phyloP scores from a whole-genome alignment of 2,329 filamentous ascomycete species.

The Diplocarpon mali region DNA sequence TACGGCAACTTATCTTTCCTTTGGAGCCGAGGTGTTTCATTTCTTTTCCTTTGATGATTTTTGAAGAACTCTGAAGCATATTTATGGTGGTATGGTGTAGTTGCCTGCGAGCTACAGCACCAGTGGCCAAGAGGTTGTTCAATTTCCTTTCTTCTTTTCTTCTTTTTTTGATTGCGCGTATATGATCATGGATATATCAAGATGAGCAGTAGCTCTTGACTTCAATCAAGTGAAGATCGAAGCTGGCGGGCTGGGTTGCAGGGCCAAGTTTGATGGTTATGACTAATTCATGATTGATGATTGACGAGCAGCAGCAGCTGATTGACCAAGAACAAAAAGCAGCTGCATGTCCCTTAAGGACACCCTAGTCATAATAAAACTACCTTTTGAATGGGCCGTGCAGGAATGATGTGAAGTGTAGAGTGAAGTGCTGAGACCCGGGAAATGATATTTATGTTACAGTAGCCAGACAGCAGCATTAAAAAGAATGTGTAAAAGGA shows the following conservation, averaged over 20 bases:
- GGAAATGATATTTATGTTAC: too few species aligned
- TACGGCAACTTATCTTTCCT: neutral
- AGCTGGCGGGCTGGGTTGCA: too few species aligned
- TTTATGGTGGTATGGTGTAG: constrained; percentile 1
- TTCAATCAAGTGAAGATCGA: too few species aligned
- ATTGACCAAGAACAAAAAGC: neutral
- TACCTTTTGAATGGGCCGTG: too few species aligned
- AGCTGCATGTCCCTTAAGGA: constrained; percentile 3
- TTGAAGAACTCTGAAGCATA: constrained; percentile 12
- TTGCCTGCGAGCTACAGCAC: neutral
- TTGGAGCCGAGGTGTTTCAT: neutral
- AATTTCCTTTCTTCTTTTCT: neutral
- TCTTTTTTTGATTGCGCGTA: constrained; percentile 1
- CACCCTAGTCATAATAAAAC: neutral
- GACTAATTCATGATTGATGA: neutral
- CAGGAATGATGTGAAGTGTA: too few species aligned
- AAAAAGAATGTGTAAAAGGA: too few species aligned
- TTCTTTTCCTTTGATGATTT: constrained; percentile 3
- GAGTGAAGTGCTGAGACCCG: too few species aligned
- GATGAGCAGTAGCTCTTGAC: too few species aligned
- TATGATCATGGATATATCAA: neutral
- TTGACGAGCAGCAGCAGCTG: neutral
- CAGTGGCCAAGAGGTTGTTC: neutral
- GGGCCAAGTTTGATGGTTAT: too few species aligned
- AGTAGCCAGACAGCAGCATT: too few species aligned